Percentiles rank a stretch among this genome's conserved stretches.
Conservation (phyloP, 169 alveolate genomes). For the Plasmodium cynomolgi region DNA sequence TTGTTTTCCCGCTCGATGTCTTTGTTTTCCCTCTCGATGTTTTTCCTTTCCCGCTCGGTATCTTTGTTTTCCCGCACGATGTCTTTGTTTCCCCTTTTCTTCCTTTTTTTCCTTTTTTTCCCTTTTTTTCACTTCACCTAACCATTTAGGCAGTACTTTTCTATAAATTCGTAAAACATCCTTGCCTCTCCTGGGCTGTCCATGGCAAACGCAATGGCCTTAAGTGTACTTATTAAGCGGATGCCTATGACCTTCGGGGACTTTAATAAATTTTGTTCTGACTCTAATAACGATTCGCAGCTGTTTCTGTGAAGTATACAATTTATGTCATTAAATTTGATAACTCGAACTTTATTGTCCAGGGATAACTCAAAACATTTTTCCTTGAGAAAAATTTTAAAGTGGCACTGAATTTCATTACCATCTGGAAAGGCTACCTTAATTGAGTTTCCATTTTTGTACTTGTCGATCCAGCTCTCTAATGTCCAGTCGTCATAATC, state of each 20-base stretch:
- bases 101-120: neutral
- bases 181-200: slow-evolving; percentile 72
- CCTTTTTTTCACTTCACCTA: neutral
- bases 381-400: slow-evolving; percentile 41
- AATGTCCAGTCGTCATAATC: slow-evolving; percentile 53
- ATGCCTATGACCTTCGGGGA: slow-evolving; percentile 72
- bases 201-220: slow-evolving; percentile 74
- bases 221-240: slow-evolving; percentile 68
- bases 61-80: neutral
- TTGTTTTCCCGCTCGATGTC: no score
- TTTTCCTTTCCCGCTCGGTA: neutral
- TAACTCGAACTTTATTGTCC: slow-evolving; percentile 70
- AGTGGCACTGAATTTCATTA: slow-evolving; percentile 74
- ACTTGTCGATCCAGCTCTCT: slow-evolving; percentile 66
- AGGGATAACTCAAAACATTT: slow-evolving; percentile 59
- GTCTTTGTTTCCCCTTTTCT: neutral
- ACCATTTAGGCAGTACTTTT: slow-evolving; percentile 49
- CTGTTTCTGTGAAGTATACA: slow-evolving; percentile 70
- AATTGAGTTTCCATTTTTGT: slow-evolving; percentile 50
- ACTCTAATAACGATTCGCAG: slow-evolving; percentile 63
- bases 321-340: slow-evolving; percentile 67
- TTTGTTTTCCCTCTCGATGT: neutral
- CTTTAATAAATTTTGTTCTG: slow-evolving; percentile 59
- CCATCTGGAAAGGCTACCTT: slow-evolving; percentile 77
- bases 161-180: slow-evolving; percentile 57